Conservation (phyloP, 163 green algal species). For the Chlamydomonas reinhardtii region DNA sequence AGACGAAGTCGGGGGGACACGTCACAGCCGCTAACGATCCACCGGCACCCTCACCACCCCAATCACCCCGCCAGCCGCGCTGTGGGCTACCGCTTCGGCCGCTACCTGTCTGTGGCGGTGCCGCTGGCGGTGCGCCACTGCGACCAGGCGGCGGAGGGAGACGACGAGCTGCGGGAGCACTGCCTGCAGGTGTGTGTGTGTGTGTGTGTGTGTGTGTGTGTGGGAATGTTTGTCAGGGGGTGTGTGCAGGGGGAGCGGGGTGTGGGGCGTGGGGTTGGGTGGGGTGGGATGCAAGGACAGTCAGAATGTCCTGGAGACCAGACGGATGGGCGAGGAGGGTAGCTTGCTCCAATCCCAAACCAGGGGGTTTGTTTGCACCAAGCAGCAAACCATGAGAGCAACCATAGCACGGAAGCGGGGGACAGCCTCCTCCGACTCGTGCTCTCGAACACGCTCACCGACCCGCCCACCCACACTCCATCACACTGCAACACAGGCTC, state of each 20-base stretch:
- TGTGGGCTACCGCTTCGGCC: constrained; percentile 85
- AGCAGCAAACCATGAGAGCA: no score
- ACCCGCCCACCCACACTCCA: background rate
- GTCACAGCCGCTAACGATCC: no score
- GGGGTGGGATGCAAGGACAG: background rate
- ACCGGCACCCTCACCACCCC: background rate
- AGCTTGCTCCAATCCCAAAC: no score
- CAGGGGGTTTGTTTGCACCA: no score
- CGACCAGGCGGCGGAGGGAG: constrained; percentile 67
- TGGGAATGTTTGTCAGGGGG: background rate
- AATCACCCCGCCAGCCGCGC: constrained; percentile 17
- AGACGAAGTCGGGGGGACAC: no score
- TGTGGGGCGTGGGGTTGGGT: no score
- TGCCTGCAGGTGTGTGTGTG: constrained; percentile 79
- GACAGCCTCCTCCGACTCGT: no score
- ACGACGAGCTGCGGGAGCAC: constrained; percentile 91
- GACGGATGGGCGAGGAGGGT: no score
- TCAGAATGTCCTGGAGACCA: background rate
- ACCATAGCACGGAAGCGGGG: no score
- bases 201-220: background rate
- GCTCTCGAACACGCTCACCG: background rate
- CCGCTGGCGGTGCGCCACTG: constrained; percentile 77
- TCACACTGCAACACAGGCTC: constrained; percentile 65
- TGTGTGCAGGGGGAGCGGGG: no score
- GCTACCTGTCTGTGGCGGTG: constrained; percentile 72